These are phyloP conservation scores for Byssothecium circinans DNA, from an alignment of 2,329 filamentous ascomycete genomes.

Conservation along the genomic window DNA sequence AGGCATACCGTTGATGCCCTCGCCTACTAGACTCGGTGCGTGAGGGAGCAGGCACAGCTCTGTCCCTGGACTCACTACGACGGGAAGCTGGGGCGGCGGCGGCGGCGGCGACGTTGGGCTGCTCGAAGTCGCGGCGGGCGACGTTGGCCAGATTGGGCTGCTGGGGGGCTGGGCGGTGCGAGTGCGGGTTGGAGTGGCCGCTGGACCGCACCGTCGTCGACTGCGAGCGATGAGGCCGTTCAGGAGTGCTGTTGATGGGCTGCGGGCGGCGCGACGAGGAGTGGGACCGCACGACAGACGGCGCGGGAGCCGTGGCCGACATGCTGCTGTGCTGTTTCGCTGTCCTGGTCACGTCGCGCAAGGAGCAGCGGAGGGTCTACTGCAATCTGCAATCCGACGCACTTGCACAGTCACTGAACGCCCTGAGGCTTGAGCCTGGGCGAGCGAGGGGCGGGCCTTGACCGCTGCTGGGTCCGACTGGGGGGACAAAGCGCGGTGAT, in stretches of 20 bases:
- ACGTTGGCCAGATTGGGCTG: conserved; percentile 54
- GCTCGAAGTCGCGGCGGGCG: conserved; percentile 72
- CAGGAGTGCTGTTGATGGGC: conserved; percentile 22
- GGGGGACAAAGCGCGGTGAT: too few species aligned
- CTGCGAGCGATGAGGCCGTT: conserved; percentile 41
- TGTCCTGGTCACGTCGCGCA: conserved; percentile 29
- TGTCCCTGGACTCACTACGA: conserved; percentile 67
- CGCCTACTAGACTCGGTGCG: conserved; percentile 60
- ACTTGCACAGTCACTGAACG: conserved; percentile 3
- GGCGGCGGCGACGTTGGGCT: conserved; percentile 66
- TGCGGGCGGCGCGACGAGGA: conserved; percentile 34
- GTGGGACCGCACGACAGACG: conserved; percentile 44
- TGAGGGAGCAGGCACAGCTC: conserved; percentile 47
- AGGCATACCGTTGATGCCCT: conserved; percentile 49
- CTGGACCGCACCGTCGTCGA: conserved; percentile 39
- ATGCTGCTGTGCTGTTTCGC: conserved; percentile 17
- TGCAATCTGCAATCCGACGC: conserved; percentile 10
- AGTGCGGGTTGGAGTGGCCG: conserved; percentile 40
- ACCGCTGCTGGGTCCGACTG: too few species aligned
- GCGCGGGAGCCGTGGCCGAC: conserved; percentile 44
- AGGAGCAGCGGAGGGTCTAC: conserved; percentile 22
- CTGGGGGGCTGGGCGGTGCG: conserved; percentile 29
- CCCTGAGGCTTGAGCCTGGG: not conserved
- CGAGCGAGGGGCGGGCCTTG: conserved; percentile 4
- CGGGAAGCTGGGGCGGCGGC: conserved; percentile 60